Conservation (phyloP, 257 asterid species). For the Knoxia roxburghii region DNA sequence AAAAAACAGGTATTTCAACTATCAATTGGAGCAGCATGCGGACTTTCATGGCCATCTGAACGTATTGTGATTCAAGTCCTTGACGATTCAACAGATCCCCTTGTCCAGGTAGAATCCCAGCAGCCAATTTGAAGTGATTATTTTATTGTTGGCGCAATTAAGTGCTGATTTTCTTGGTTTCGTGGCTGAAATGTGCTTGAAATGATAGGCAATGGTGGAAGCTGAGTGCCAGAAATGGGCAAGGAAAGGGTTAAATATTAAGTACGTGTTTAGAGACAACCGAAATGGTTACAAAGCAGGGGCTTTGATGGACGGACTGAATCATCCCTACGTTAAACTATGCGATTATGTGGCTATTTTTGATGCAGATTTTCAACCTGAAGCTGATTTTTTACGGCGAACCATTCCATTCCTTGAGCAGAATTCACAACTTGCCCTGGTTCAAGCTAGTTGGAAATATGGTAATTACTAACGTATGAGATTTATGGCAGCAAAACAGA, state of each 20-base stretch:
- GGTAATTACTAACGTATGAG: too few species aligned
- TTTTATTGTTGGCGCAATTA: background rate
- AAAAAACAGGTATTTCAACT: slow-evolving; percentile 63
- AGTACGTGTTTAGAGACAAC: slow-evolving; percentile 81
- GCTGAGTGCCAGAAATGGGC: slow-evolving; percentile 94
- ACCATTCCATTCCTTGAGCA: slow-evolving; percentile 72
- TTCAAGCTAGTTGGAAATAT: slow-evolving; percentile 91
- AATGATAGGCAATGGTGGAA: slow-evolving; percentile 64
- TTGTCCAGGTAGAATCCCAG: slow-evolving; percentile 62
- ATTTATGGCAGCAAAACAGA: background rate
- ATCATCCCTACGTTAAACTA: slow-evolving; percentile 60
- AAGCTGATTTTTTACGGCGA: slow-evolving; percentile 82
- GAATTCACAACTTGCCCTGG: slow-evolving; percentile 79
- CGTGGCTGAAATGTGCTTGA: slow-evolving; percentile 7
- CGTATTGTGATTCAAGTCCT: slow-evolving; percentile 82
- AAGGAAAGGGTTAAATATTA: slow-evolving; percentile 85
- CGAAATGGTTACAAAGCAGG: slow-evolving; percentile 96
- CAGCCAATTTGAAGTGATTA: too few species aligned
- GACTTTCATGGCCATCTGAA: slow-evolving; percentile 91
- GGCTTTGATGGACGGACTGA: slow-evolving; percentile 76
- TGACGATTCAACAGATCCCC: slow-evolving; percentile 86
- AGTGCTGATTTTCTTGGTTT: background rate
- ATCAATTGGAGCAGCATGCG: slow-evolving; percentile 97
- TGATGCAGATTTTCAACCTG: slow-evolving; percentile 95
- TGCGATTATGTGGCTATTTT: slow-evolving; percentile 85